Conservation (phyloP, 257 asterid species). For the Anisodus tanguticus region DNA sequence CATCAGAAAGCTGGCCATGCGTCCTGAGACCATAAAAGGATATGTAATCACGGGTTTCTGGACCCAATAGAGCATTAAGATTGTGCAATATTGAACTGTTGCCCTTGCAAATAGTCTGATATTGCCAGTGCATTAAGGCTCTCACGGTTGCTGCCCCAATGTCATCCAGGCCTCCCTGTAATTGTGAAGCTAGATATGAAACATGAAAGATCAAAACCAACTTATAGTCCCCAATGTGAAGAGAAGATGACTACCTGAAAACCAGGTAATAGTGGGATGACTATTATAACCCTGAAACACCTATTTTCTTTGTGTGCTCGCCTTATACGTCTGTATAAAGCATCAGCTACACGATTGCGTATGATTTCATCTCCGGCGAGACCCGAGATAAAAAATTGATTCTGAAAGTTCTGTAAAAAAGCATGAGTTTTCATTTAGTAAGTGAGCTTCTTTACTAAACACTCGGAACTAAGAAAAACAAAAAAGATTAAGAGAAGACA, state of each 20-base stretch:
- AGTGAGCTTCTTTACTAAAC: constrained; percentile 10
- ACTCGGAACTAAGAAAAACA: background rate
- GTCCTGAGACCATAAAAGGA: constrained; percentile 89
- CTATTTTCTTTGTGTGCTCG: constrained; percentile 66
- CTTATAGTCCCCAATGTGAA: constrained; percentile 11
- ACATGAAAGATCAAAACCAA: constrained; percentile 28
- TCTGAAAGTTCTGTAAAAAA: constrained; percentile 55
- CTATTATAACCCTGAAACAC: constrained; percentile 84
- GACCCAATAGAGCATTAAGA: constrained; percentile 73
- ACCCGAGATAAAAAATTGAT: constrained; percentile 93
- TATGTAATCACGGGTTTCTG: constrained; percentile 65
- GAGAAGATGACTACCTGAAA: constrained; percentile 68
- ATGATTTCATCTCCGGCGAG: constrained; percentile 82
- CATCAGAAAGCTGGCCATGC: constrained; percentile 68
- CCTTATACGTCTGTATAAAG: constrained; percentile 81
- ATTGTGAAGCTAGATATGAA: constrained; percentile 27
- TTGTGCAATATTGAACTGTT: constrained; percentile 76
- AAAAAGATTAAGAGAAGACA: background rate
- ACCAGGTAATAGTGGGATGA: constrained; percentile 92
- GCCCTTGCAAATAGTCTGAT: constrained; percentile 83
- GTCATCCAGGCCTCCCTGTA: constrained; percentile 95
- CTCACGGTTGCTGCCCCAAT: constrained; percentile 96
- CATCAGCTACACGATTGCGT: constrained; percentile 85
- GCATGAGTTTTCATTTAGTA: background rate
- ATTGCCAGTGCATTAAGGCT: constrained; percentile 98